Base-by-base conservation (phyloP, 1,284 basidiomycete species). In the Apiotrichum sp. region DNA sequence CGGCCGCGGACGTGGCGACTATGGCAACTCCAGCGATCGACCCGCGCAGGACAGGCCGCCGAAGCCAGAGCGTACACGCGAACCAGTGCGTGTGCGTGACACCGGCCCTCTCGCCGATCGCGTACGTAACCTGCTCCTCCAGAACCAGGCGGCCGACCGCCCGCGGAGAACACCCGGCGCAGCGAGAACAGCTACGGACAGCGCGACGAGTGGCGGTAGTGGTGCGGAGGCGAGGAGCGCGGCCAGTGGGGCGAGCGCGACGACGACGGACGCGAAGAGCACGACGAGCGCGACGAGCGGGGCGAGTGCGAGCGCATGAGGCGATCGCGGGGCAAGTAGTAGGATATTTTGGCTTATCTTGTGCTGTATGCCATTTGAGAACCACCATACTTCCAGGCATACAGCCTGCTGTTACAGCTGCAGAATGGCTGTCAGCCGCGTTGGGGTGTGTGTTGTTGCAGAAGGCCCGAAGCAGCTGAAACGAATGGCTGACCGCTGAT, bases 61-160 rank as follows among this genome's bases (percentile, higher is more conserved):
- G 9, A 50, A 50, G 3, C 57, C 61, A 39, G 63, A 60, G 8
- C 61, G 67, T 33, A 62, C 65, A 14, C 58, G 69, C 32, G 64
- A 62, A 44, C 69, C 70, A 42, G 63, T 71, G 34, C 65, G 62
- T 39, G 53, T 71, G 0, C 54, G 67, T 2, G 58, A 68, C 52
- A 65, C 65, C 1, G 66, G 62, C 1, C 58, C 55, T 4, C 51
- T 70, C 29, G 68, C 68, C 10, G 63, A 56, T 41, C 51, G 66
- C 32, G 62, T 72, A 32, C 65, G 62, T 50, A 66, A 59, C 47
- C 47, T 71, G 4, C 65, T 72, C 6, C 40, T 69, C 32, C 67
- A 64, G n/a, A 70, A 63, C 53, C 58, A 62, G 50, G 47, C 51
- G 22, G 8, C 9, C 13, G 56, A 57, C 31, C 39, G 50, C 9